Percentiles rank a stretch among this genome's conserved stretches.
phyloP scores from a whole-genome alignment of 306 rosid species.

The Senna tora region DNA sequence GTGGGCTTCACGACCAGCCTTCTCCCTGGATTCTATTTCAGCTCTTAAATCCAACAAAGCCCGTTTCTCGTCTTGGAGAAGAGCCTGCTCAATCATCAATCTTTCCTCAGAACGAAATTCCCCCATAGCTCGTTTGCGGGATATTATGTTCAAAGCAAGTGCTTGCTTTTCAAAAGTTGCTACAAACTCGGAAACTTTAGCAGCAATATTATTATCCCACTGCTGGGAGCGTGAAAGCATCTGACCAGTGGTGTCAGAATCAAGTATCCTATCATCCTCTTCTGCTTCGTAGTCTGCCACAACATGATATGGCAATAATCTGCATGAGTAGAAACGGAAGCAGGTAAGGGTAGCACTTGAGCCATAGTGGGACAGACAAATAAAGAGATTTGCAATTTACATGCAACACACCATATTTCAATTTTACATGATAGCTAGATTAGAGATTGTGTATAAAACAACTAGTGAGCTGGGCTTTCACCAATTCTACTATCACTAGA shows the following conservation, averaged over 20 bases:
- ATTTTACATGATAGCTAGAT: background rate
- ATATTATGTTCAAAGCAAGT: constrained; percentile 88
- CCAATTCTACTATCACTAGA: too few relatives aligned
- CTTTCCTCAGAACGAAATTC: constrained; percentile 98
- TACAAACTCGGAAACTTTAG: constrained; percentile 88
- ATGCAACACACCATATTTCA: background rate
- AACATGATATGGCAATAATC: constrained; percentile 93
- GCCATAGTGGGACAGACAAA: background rate
- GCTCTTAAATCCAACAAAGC: constrained; percentile 65
- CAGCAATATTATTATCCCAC: constrained; percentile 93
- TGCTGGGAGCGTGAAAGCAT: constrained; percentile 95
- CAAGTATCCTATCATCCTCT: constrained; percentile 96
- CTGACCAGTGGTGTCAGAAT: constrained; percentile 92
- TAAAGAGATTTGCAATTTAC: constrained; percentile 13
- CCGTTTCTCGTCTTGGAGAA: constrained; percentile 82
- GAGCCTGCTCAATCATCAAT: constrained; percentile 52
- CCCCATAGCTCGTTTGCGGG: constrained; percentile 75
- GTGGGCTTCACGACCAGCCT: constrained; percentile 67
- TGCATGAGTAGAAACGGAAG: constrained; percentile 39
- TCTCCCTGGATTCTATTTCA: constrained; percentile 86
- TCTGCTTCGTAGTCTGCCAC: constrained; percentile 99
- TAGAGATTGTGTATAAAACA: too few relatives aligned
- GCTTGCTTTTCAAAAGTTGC: constrained; percentile 97
- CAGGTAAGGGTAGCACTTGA: constrained; percentile 3
- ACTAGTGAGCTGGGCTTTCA: too few relatives aligned